Base-by-base conservation (phyloP, 2,329 filamentous ascomycete genomes). In the Diaporthe destruens region DNA sequence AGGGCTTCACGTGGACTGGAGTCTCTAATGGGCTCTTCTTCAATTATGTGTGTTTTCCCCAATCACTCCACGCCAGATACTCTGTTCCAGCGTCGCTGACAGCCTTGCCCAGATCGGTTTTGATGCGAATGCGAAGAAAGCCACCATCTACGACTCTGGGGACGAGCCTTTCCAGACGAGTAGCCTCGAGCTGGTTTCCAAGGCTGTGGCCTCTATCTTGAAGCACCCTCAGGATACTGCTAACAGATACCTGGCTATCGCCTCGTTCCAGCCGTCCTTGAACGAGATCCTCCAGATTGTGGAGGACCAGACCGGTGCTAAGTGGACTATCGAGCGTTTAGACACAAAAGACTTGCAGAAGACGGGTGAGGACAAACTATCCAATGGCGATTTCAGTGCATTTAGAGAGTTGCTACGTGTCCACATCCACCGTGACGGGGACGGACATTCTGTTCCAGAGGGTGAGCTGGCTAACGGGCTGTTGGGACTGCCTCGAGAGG, bases 11-110 rank as follows among this genome's bases (percentile, higher is more conserved):
- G 39, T 93, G 90, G 90, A 91, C 88, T 1, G 87, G 83, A 2
- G 78, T 93, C 18, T 85, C 89, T 4, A 87, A 83, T 11, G 89
- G 90, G 0, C 81, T 87, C 2, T 89, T 92, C 79, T 90, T 92
- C 77, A 90, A 92, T 77, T 89, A 86, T 87, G 84, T 86, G 78
- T 34, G 80, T 76, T 25, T 39, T 36, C 14, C 2, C 49, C 20
- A 39, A 6, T 36, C 53, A 39, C 51, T 67, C 55, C 7, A 1
- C 29, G 2, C n/a, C 8, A 29, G 29, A 42, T 3, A 39, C 2
- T 25, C 34, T n/a, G 32, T 4, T 51, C n/a, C 16, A 74, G 14
- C 8, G 32, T n/a, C 9, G 18, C 9, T 20, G 51, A 23, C 74
- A 84, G 85, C 85, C 85, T 85, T 85, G 18, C 55, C 32, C 34